Percentiles rank a stretch among this genome's conserved stretches.
phyloP scores from a whole-genome alignment of 2,329 filamentous ascomycete species.

The Penicillium sp. region DNA sequence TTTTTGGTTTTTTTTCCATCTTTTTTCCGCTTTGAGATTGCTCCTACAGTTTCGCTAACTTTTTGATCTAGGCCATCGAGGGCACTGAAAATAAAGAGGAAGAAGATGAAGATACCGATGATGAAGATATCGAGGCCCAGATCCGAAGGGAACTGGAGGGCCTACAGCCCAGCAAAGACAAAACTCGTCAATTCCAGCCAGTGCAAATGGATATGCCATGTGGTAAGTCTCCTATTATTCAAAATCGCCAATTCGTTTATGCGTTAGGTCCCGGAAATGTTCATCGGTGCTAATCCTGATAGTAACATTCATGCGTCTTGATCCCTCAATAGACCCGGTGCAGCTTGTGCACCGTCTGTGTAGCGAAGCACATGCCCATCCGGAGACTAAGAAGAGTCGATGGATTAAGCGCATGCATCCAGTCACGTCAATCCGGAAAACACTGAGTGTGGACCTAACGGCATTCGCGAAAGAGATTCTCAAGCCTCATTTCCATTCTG shows the following conservation, averaged over 20 bases:
- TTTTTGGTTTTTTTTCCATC: too few species aligned
- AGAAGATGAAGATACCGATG: conserved; percentile 28
- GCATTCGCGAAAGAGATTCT: conserved; percentile 51
- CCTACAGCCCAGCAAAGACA: conserved; percentile 42
- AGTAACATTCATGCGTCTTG: conserved; percentile 54
- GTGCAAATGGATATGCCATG: conserved; percentile 48
- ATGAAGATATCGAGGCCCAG: conserved; percentile 52
- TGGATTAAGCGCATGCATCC: conserved; percentile 55
- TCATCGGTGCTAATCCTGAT: conserved; percentile 17
- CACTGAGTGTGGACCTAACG: conserved; percentile 49
- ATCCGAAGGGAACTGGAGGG: conserved; percentile 51
- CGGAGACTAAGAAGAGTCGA: conserved; percentile 47
- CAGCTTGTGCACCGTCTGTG: conserved; percentile 52
- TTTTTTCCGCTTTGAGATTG: too few species aligned
- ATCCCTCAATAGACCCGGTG: conserved; percentile 51
- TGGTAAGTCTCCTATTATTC: conserved; percentile 22
- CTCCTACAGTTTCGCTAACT: conserved; percentile 3
- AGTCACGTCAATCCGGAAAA: conserved; percentile 50
- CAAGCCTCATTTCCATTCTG: conserved; percentile 51
- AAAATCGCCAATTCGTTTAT: conserved; percentile 4
- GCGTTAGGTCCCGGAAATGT: conserved; percentile 10
- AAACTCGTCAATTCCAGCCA: conserved; percentile 43
- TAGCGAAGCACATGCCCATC: conserved; percentile 45
- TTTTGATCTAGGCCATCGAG: conserved; percentile 10
- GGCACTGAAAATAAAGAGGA: conserved; percentile 10